These are phyloP conservation scores for Achaetomium macrosporum DNA, from an alignment of 2,329 filamentous ascomycete genomes.

Conservation along the genomic window DNA sequence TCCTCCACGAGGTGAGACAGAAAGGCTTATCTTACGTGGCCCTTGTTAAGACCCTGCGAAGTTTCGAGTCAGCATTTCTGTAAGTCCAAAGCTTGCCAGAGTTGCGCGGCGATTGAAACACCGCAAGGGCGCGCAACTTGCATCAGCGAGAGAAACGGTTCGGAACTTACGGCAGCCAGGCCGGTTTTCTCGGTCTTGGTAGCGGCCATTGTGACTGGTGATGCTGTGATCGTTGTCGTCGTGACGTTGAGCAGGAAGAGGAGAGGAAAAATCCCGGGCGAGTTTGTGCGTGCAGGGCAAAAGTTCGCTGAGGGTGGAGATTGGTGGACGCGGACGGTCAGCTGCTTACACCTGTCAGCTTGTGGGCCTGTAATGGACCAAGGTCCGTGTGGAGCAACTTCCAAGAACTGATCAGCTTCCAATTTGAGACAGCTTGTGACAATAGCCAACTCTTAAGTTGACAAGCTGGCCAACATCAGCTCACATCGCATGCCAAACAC, in stretches of 20 bases:
- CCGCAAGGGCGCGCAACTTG: background rate
- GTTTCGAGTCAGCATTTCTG: constrained; percentile 11
- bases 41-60: constrained; percentile 49
- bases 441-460: background rate
- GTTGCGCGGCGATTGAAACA: background rate
- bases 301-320: constrained; percentile 16
- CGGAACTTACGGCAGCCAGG: constrained; percentile 17
- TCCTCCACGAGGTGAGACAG: constrained; percentile 70
- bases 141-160: background rate
- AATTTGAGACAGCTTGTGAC: constrained; percentile 15
- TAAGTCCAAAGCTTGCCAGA: background rate
- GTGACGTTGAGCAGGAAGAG: constrained; percentile 16
- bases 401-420: constrained; percentile 9
- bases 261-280: constrained; percentile 1
- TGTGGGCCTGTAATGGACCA: background rate
- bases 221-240: constrained; percentile 20
- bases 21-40: constrained; percentile 46
- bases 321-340: background rate
- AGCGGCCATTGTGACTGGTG: constrained; percentile 21
- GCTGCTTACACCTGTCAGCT: background rate
- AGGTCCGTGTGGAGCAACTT: constrained; percentile 10
- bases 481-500: background rate
- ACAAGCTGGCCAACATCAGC: constrained; percentile 5
- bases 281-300: constrained; percentile 22
- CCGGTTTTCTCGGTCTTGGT: constrained; percentile 22